Base-by-base conservation (phyloP, 805 yeast species). In the Metschnikowia lunata region DNA sequence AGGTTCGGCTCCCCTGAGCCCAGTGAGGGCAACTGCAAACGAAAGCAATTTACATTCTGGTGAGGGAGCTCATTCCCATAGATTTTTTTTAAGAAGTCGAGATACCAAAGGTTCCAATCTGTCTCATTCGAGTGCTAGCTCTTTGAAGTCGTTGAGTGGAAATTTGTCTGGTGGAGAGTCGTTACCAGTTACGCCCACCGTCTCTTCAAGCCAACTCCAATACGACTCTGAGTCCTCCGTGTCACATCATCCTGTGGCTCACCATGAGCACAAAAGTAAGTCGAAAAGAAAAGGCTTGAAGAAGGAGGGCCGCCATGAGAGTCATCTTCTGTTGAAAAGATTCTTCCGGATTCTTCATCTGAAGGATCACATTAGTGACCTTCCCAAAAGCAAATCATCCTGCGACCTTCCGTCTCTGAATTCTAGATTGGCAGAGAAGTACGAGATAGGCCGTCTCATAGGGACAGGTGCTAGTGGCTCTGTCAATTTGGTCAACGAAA, bases 381-480 rank as follows among this genome's bases (percentile, higher is more conserved):
- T 45, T 14, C 30, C 46, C 14, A 48, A 47, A 39, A 35, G 40
- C 10, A 43, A 39, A 32, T 43, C 46, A 3, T 38, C 46, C 4
- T 31, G 32, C 23, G 41, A 33, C 15, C 38, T 48, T 23, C 53
- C 53, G 34, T 38, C 47, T 8, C 40, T 37, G 38, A 40, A 56
- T 4, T 46, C 66, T 13, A 58, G 57, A 8, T 47, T 69, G 23
- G 61, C 57, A 42, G 52, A 79, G 42, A 83, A 84, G 55, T 88
- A 88, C 63, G 93, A 95, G 34, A 46, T 60, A 7, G 95, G 95
- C 10, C 76, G 76, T 49, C 70, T 83, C 18, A 69, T 88, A 39
- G 98, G 98, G 18, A 81, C 90, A 46, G 98, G 98, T 11, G 97
- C 97, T 1, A 90, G 95, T 23, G 97, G 98, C 1, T 83, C 93